Base-by-base conservation (phyloP, 805 yeast species). In the Isabelozyma rhagii region DNA sequence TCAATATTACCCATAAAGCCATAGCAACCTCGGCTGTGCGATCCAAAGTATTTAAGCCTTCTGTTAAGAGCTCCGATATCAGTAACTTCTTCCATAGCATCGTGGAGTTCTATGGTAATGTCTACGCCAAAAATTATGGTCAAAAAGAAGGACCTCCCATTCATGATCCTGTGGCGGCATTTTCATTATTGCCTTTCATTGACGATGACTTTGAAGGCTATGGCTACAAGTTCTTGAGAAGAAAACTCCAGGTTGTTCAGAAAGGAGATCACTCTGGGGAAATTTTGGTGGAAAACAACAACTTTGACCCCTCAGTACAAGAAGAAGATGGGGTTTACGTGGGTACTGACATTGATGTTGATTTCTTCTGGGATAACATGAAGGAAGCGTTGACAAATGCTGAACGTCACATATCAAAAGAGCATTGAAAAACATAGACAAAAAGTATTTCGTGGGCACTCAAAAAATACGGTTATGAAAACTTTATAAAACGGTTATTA, bases 141-240 rank as follows among this genome's bases (percentile, higher is more conserved):
- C 53, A 54, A 62, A 52, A 53, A 25, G 51, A 61, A 5, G 93
- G 94, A 0, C 91, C 94, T 4, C 89, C 91, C 1, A 75, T 88
- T 1, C 96, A 89, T 65, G 96, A 89, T 63, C 93, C 94, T 1
- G 69, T 87, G 46, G 87, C 96, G 0, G 70, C 87, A 9, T 80
- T 79, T 47, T 82, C 82, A 0, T 58, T 88, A 38, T 63, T 88
- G 46, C 79, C 81, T 17, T 62, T 81, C 46, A 63, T 71, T 46
- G 58, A 54, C 11, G 31, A 52, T 4, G 50, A 53, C 5, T 61
- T 56, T 27, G 57, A 52, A 1, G 50, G 47, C 2, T 60, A 61
- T 49, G 61, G 55, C 25, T 68, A 63, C 48, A 56, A 61, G 47
- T 68, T 58, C 48, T 47, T 62, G 5, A 63, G 62, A 47, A 58